Evolutionary conservation across 768 basidiomycete genomes (phyloP).

Genomic region (Daedaleopsis nitida): DNA sequence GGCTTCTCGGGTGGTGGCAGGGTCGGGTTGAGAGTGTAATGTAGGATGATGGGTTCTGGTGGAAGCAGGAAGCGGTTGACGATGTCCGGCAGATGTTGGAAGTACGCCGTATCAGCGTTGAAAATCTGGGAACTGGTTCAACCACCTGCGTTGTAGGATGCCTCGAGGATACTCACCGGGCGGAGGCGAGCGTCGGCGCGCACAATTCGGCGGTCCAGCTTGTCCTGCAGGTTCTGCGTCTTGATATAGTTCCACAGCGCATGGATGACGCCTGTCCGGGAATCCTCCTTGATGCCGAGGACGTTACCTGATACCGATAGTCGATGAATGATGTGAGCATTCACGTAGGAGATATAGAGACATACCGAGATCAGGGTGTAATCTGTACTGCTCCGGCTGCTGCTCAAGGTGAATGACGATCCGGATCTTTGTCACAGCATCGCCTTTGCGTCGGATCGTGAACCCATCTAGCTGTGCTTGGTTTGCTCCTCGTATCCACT

Average conservation of each 20-base stretch:
- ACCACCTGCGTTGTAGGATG: not conserved
- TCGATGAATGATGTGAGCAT: not conserved
- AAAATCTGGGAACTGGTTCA: conserved; percentile 52
- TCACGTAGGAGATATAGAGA: not conserved
- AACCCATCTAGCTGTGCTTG: conserved; percentile 81
- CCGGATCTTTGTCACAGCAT: conserved; percentile 73
- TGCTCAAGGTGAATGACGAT: conserved; percentile 86
- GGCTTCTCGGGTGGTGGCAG: conserved; percentile 60
- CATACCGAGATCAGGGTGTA: conserved; percentile 73
- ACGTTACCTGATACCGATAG: conserved; percentile 50
- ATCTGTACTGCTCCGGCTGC: conserved; percentile 82
- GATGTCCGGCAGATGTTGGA: conserved; percentile 82
- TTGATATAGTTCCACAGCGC: conserved; percentile 94
- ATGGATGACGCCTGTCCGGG: conserved; percentile 76
- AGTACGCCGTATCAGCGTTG: conserved; percentile 69
- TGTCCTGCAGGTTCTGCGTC: conserved; percentile 78
- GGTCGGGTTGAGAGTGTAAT: conserved; percentile 71
- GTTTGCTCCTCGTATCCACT: conserved; percentile 68
- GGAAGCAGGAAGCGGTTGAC: conserved; percentile 78
- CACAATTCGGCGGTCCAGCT: conserved; percentile 71
- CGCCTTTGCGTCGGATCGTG: conserved; percentile 80
- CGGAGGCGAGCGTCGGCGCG: conserved; percentile 61
- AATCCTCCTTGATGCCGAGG: conserved; percentile 83
- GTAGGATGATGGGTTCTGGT: conserved; percentile 79
- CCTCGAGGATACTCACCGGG: too few relatives aligned